phyloP scores from a whole-genome alignment of 1,284 basidiomycete species.

The Lentinus polychrous region DNA sequence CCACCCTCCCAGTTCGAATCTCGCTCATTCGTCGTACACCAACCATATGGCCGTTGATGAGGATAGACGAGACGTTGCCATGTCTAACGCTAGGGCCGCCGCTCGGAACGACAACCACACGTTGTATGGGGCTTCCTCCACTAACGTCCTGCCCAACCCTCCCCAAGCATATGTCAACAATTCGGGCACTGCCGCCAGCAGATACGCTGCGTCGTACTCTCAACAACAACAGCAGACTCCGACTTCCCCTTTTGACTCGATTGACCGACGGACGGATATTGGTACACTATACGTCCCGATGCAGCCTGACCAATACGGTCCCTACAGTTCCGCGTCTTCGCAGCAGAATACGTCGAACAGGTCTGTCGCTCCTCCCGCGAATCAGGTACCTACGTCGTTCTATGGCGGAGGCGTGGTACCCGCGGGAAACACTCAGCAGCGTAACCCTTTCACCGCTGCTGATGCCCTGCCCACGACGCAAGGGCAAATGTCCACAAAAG shows the following conservation, averaged over 20 bases:
- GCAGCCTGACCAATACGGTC: conserved; percentile 69
- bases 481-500: conserved; percentile 38
- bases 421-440: conserved; percentile 30
- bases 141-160: conserved; percentile 60
- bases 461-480: conserved; percentile 30
- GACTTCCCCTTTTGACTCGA: conserved; percentile 46
- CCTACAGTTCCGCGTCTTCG: conserved; percentile 35
- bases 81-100: conserved; percentile 69
- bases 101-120: conserved; percentile 41
- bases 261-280: conserved; percentile 59
- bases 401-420: conserved; percentile 59
- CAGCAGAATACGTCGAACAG: conserved; percentile 24
- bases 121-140: conserved; percentile 35
- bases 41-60: conserved; percentile 56
- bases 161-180: conserved; percentile 59
- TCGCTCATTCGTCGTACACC: conserved; percentile 56
- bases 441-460: conserved; percentile 50
- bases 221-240: conserved; percentile 31
- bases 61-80: conserved; percentile 59
- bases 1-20: conserved; percentile 57
- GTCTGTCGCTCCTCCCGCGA: conserved; percentile 41
- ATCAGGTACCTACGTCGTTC: conserved; percentile 53
- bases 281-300: conserved; percentile 67
- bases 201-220: conserved; percentile 49
- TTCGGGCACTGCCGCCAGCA: conserved; percentile 44